phyloP scores from a whole-genome alignment of 768 basidiomycete genomes.

The Boletus subcaerulescens region DNA sequence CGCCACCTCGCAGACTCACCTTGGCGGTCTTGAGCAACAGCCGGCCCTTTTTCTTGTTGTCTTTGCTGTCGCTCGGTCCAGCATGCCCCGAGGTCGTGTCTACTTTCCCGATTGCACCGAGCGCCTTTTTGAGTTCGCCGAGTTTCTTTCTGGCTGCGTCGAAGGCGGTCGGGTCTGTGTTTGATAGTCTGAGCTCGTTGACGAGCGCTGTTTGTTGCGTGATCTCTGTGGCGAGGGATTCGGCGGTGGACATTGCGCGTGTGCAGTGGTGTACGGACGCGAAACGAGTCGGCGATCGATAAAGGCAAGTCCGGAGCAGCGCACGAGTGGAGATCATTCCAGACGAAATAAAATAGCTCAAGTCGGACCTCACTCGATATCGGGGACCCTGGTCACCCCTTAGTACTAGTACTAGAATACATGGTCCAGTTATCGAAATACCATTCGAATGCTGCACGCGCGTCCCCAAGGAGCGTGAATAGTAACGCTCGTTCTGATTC shows the following conservation, averaged over 20 bases:
- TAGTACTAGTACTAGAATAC: conserved; percentile 2
- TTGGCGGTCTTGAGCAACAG: conserved; percentile 92
- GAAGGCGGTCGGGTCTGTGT: conserved; percentile 46
- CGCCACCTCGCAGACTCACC: conserved; percentile 41
- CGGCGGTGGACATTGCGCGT: conserved; percentile 40
- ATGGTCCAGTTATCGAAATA: conserved; percentile 12
- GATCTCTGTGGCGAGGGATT: conserved; percentile 54
- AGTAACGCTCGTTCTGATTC: conserved; percentile 11
- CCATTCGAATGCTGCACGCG: conserved; percentile 19
- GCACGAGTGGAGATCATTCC: conserved; percentile 17
- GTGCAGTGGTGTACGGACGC: conserved; percentile 9
- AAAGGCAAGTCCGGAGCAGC: conserved; percentile 17
- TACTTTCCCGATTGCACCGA: conserved; percentile 41
- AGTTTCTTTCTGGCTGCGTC: conserved; percentile 69
- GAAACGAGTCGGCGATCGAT: conserved; percentile 35
- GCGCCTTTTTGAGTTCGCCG: conserved; percentile 61
- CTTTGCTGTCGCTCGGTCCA: conserved; percentile 37
- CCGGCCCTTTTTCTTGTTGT: conserved; percentile 62
- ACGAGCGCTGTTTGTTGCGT: conserved; percentile 52
- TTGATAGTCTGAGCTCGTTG: conserved; percentile 58
- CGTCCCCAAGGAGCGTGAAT: conserved; percentile 21
- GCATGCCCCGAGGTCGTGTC: conserved; percentile 32
- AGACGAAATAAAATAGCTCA: conserved; percentile 5
- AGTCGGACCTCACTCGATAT: conserved; percentile 17
- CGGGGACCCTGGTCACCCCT: conserved; percentile 25